A percentile compares a stretch with the other conserved stretches of the same genome.
phyloP scores from a whole-genome alignment of 2,329 filamentous ascomycete species.

The Parascedosporium putredinis region DNA sequence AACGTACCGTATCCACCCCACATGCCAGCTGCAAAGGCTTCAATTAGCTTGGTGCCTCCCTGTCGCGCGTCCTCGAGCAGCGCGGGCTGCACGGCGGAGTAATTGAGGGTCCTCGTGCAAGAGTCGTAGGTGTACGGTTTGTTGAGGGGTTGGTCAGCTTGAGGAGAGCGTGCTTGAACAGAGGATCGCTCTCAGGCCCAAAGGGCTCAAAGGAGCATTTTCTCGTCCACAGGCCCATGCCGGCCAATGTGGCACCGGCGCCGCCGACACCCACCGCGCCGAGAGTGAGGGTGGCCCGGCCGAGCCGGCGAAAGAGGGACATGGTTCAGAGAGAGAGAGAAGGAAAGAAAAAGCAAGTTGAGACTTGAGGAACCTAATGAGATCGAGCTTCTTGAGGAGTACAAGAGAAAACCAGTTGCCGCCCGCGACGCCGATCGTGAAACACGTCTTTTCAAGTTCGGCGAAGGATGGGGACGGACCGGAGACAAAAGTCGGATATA shows the following conservation, averaged over 20 bases:
- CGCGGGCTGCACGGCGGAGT: conserved; percentile 7
- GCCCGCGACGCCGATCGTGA: too few species aligned
- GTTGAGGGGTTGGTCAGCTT: not conserved
- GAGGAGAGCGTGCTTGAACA: conserved; percentile 7
- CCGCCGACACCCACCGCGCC: not conserved
- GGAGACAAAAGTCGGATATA: too few species aligned
- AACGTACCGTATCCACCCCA: conserved; percentile 12
- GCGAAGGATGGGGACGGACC: too few species aligned
- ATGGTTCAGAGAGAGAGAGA: too few species aligned
- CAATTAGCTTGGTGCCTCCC: conserved; percentile 9
- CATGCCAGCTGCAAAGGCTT: conserved; percentile 10
- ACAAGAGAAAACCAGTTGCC: too few species aligned
- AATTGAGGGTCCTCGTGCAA: conserved; percentile 4
- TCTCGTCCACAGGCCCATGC: conserved; percentile 12
- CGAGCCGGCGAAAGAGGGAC: not conserved
- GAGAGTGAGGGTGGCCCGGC: not conserved
- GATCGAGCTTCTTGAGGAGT: not conserved
- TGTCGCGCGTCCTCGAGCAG: conserved; percentile 9
- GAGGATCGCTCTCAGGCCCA: not conserved
- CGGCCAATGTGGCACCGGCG: not conserved
- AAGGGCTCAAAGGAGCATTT: conserved; percentile 10
- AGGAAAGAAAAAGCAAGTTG: too few species aligned
- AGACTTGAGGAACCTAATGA: too few species aligned
- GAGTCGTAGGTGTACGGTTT: conserved; percentile 7
- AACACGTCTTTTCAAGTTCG: too few species aligned